Evolutionary conservation across 805 yeast species (phyloP).

Genomic region (Candida jianshihensis): DNA sequence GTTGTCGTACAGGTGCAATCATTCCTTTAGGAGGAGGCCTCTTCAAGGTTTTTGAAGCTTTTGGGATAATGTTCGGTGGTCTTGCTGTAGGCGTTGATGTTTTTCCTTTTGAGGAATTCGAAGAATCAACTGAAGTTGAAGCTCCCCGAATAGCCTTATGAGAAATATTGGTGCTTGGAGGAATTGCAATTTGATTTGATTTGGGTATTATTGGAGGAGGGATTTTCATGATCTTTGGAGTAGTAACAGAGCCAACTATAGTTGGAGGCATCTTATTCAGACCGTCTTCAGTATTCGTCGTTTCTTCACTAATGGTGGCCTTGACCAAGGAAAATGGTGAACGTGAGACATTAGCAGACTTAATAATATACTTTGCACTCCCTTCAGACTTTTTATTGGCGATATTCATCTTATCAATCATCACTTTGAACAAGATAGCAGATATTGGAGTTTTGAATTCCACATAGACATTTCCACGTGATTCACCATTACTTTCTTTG

Average conservation of each 20-base stretch:
- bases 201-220: not conserved
- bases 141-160: not conserved
- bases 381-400: conserved; percentile 4
- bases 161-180: not conserved
- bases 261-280: conserved; percentile 3
- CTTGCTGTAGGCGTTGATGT: too few relatives aligned
- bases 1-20: too few relatives aligned
- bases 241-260: too few relatives aligned
- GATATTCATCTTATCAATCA: conserved; percentile 10
- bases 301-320: not conserved
- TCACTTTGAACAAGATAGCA: conserved; percentile 12
- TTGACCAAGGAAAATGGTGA: conserved; percentile 9
- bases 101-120: not conserved
- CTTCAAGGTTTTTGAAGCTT: too few relatives aligned
- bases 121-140: not conserved
- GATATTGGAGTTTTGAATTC: conserved; percentile 7
- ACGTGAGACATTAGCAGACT: conserved; percentile 12
- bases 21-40: too few relatives aligned
- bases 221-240: not conserved
- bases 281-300: not conserved
- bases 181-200: not conserved
- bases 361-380: conserved; percentile 7
- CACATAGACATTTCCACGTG: conserved; percentile 14
- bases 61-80: too few relatives aligned
- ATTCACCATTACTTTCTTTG: conserved; percentile 13